Conservation (phyloP, 2,329 filamentous ascomycete species). For the Scedosporium boydii region DNA sequence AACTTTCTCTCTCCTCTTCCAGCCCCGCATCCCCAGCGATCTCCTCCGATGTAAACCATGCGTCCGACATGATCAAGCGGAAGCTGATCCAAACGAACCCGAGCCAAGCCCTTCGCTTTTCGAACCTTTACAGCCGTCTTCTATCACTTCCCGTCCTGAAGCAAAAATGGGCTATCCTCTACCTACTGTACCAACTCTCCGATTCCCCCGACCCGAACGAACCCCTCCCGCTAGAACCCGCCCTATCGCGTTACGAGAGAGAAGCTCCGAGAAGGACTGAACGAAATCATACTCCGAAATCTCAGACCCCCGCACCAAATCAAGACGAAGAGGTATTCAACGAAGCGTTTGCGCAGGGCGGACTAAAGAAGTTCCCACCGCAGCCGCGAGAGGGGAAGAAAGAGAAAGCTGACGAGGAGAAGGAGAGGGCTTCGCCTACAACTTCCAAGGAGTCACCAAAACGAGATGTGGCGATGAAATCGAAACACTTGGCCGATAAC, state of each 20-base stretch:
- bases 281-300: slow-evolving; percentile 24
- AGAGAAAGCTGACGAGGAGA: slow-evolving; percentile 17
- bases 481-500: slow-evolving; percentile 47
- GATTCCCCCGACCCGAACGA: slow-evolving; percentile 53
- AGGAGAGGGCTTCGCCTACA: slow-evolving; percentile 10
- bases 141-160: slow-evolving; percentile 85
- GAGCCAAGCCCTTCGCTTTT: slow-evolving; percentile 73
- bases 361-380: slow-evolving; percentile 33
- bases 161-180: slow-evolving; percentile 95
- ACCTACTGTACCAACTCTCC: slow-evolving; percentile 76
- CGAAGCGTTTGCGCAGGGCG: slow-evolving; percentile 46
- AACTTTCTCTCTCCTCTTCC: slow-evolving; percentile 6
- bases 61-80: slow-evolving; percentile 83
- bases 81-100: slow-evolving; percentile 72
- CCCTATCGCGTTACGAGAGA: slow-evolving; percentile 21
- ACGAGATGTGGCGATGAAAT: slow-evolving; percentile 47
- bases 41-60: slow-evolving; percentile 75
- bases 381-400: slow-evolving; percentile 26
- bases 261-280: slow-evolving; percentile 27
- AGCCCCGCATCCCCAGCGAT: slow-evolving; percentile 44
- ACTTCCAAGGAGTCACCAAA: slow-evolving; percentile 21
- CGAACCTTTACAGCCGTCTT: slow-evolving; percentile 82
- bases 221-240: slow-evolving; percentile 26
- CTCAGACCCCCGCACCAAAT: slow-evolving; percentile 24
- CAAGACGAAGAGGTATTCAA: slow-evolving; percentile 39